Percentiles rank a stretch among this genome's conserved stretches.
phyloP scores from a whole-genome alignment of 495 filamentous ascomycete genomes.

The Cercophora newfieldiana region DNA sequence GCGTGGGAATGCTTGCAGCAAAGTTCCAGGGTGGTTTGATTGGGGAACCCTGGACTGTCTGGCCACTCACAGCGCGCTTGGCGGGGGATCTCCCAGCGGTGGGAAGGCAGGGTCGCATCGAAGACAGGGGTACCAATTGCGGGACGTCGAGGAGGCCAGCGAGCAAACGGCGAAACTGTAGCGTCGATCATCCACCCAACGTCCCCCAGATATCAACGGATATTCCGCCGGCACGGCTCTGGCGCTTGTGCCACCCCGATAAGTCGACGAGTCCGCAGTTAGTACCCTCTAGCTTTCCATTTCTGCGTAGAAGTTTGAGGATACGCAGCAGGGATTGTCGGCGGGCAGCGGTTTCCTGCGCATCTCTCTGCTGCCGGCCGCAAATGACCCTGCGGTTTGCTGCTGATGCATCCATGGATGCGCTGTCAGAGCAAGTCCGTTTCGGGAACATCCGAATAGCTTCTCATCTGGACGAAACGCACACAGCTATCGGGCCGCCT shows the following conservation, averaged over 20 bases:
- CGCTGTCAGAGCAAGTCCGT: neutral
- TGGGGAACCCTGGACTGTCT: neutral
- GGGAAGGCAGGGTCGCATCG: slow-evolving; percentile 7
- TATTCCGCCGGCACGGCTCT: slow-evolving; percentile 21
- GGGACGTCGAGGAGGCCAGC: slow-evolving; percentile 1
- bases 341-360: neutral
- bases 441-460: neutral
- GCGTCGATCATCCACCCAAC: slow-evolving; percentile 20
- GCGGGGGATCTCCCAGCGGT: slow-evolving; percentile 6
- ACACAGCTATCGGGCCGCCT: slow-evolving; percentile 1
- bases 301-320: too few species aligned
- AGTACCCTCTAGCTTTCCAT: neutral
- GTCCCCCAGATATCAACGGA: slow-evolving; percentile 1
- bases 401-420: neutral
- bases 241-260: slow-evolving; percentile 15
- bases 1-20: slow-evolving; percentile 13
- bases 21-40: slow-evolving; percentile 5
- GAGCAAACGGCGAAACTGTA: neutral
- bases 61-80: neutral
- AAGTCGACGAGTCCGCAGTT: neutral
- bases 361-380: neutral
- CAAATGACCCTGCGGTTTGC: neutral
- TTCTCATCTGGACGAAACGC: neutral
- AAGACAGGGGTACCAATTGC: slow-evolving; percentile 2
- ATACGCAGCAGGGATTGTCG: neutral